These are phyloP conservation scores for Tricholoma saponaceum DNA, from an alignment of 768 basidiomycete genomes.

Conservation along the genomic window DNA sequence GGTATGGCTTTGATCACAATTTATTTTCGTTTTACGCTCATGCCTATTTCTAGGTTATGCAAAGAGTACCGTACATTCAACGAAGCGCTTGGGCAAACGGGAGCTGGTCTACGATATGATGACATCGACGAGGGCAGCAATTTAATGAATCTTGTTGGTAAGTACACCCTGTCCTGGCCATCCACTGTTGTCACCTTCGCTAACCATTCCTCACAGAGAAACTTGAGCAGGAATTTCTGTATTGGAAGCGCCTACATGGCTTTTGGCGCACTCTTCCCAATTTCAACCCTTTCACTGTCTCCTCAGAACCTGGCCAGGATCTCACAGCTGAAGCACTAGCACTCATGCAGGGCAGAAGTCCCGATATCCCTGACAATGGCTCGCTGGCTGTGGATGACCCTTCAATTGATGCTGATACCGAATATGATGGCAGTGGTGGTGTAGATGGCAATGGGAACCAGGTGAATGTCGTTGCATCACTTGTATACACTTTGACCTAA, in stretches of 20 bases:
- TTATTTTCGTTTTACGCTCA: not conserved
- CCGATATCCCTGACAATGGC: not conserved
- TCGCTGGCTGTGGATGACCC: not conserved
- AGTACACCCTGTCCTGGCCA: not conserved
- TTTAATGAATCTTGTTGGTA: not conserved
- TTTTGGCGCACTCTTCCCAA: not conserved
- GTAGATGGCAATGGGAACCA: not conserved
- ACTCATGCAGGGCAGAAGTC: not conserved
- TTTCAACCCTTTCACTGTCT: not conserved
- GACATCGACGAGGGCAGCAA: not conserved
- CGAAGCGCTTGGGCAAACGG: not conserved
- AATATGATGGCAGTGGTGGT: not conserved
- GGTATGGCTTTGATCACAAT: not conserved
- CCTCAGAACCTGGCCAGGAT: not conserved
- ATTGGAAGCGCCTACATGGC: constrained; percentile 1
- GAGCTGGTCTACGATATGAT: not conserved
- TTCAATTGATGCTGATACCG: not conserved
- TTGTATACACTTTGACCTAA: not conserved
- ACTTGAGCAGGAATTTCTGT: not conserved
- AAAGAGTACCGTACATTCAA: constrained; percentile 1
- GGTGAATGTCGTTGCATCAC: not conserved
- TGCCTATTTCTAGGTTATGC: not conserved
- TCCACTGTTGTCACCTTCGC: not conserved
- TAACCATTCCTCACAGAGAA: not conserved
- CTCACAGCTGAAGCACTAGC: not conserved